These are phyloP conservation scores for Magnusiomyces ingens DNA, from an alignment of 1,139 yeast species.

Conservation along the genomic window DNA sequence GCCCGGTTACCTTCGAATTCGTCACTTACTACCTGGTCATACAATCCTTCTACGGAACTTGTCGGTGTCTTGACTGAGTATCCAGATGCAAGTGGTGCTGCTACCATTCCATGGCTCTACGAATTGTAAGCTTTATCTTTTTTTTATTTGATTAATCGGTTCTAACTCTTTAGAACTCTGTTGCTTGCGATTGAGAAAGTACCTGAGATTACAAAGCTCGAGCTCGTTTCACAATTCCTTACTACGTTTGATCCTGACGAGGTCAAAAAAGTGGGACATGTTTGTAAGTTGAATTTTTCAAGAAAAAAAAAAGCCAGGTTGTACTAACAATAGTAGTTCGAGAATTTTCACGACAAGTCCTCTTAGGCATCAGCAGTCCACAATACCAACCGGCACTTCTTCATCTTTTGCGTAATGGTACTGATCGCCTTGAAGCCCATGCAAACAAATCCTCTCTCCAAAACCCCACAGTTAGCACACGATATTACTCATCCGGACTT, in stretches of 20 bases:
- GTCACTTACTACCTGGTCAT: neutral
- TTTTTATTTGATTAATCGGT: neutral
- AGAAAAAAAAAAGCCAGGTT: too few species aligned
- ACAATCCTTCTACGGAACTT: neutral
- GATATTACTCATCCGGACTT: neutral
- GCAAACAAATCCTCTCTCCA: neutral
- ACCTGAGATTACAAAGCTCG: neutral
- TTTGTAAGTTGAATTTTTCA: conserved; percentile 5
- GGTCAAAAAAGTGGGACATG: neutral
- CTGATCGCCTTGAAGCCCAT: conserved; percentile 2
- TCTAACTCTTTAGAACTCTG: neutral
- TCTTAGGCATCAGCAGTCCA: neutral
- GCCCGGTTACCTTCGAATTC: neutral
- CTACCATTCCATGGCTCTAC: conserved; percentile 6
- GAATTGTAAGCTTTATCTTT: conserved; percentile 6
- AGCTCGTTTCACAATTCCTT: conserved; percentile 6
- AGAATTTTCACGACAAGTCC: conserved; percentile 4
- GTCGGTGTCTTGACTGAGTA: neutral
- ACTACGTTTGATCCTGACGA: conserved; percentile 5
- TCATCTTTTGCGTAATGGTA: conserved; percentile 5
- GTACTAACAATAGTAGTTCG: conserved; percentile 3
- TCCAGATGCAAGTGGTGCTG: neutral
- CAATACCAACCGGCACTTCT: conserved; percentile 10
- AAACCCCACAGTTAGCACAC: neutral
- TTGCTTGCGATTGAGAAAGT: neutral